Evolutionary conservation across 1,284 basidiomycete species (phyloP).

Genomic region (Rhodotorula sp.): DNA sequence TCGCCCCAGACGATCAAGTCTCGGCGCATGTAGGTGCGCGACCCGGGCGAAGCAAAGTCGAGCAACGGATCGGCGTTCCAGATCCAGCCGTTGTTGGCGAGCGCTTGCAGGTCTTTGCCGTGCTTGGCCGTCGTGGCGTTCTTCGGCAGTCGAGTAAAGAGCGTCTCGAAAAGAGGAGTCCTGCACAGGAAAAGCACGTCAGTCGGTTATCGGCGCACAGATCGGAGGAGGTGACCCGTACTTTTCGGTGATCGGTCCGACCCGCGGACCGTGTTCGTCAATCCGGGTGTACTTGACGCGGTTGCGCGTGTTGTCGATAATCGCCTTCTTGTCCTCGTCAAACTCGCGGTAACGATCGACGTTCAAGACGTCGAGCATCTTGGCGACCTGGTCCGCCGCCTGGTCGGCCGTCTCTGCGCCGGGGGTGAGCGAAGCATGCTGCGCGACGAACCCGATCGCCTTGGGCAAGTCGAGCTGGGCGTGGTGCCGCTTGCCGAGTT

Average conservation of each 20-base stretch:
- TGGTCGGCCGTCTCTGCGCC: constrained; percentile 27
- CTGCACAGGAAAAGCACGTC: constrained; percentile 52
- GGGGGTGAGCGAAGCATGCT: constrained; percentile 61
- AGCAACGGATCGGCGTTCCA: constrained; percentile 92
- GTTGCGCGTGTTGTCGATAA: constrained; percentile 70
- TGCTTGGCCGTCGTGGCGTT: constrained; percentile 58
- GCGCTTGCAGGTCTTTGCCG: constrained; percentile 68
- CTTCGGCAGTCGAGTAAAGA: constrained; percentile 78
- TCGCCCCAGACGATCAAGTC: constrained; percentile 98
- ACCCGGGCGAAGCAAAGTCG: constrained; percentile 91
- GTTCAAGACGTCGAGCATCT: constrained; percentile 79
- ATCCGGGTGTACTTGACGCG: constrained; percentile 76
- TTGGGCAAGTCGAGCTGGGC: constrained; percentile 61
- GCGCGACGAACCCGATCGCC: constrained; percentile 67
- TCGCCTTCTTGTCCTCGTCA: constrained; percentile 73
- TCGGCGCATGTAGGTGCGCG: constrained; percentile 92
- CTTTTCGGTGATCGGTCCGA: constrained; percentile 76
- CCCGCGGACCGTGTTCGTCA: constrained; percentile 75
- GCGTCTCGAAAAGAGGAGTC: constrained; percentile 76
- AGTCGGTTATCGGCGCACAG: neutral
- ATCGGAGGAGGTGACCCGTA: constrained; percentile 51
- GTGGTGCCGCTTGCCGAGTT: constrained; percentile 62
- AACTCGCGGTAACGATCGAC: constrained; percentile 81
- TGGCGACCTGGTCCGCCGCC: constrained; percentile 68
- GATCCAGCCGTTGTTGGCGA: constrained; percentile 99